Base-by-base conservation (phyloP, 2,329 filamentous ascomycete species). In the Pseudogymnoascus sp. region DNA sequence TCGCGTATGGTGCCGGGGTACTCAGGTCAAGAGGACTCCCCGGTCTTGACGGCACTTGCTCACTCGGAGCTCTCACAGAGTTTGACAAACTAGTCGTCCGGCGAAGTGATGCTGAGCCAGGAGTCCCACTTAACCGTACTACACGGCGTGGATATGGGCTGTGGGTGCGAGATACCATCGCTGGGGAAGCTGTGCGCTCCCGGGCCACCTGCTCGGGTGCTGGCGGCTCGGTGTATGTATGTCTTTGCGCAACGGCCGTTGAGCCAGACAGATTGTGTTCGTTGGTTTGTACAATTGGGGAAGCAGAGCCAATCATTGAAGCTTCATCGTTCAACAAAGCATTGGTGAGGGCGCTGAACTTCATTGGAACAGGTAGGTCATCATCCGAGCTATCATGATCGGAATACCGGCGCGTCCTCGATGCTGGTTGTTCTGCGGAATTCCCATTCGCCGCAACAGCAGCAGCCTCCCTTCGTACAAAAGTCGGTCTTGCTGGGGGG, bases 381-480 rank as follows among this genome's bases (percentile, higher is more conserved):
- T 97, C 93, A 76, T 97, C 93, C 23, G 93, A 96, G 79, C 91
- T 96, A 73, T 96, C 93, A 70, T 90, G 88, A 68, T 87, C 74
- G 0, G 79, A 76, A 67, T 77, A 81, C 59, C 79, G 78, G 64
- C 79, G 79, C 62, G 79, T 75, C 61, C 68, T 68, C 11, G 60
- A 62, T 3, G 63, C 31, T 1, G 68, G 53, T 5, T 6, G 53
- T 53, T 53, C 46, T 19, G 26, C 60, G 5, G 21, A 13, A 13
- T 31, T 38, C 38, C 23, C 19, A 23, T 10, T 42, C 19, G 60
- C 59, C 4, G 19, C 11, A 23, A 69, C 67, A 13, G 64, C 60
- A 19, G 69, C 67, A 13, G 64, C 61, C 9, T 60, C 29, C n/a
- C 42, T 35, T 4, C 69, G 59, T 44, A 62, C 64, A 66, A 68